These are phyloP conservation scores for Metschnikowia drakensbergensis DNA, from an alignment of 805 yeast genomes.

Conservation along the genomic window DNA sequence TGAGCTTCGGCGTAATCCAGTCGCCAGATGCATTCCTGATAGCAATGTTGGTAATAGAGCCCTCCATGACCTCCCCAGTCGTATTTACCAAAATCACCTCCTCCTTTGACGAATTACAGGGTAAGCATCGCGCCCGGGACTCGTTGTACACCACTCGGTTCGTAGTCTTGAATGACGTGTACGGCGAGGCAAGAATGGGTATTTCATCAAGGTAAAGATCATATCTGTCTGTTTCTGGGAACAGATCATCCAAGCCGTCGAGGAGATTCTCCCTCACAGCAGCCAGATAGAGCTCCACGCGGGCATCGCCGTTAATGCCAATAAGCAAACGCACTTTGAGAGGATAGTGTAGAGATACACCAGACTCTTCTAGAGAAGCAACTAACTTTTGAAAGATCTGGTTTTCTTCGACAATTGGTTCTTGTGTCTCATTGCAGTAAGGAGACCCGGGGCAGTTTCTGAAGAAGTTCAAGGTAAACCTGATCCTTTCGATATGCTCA, in stretches of 20 bases:
- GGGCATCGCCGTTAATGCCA: slow-evolving; percentile 26
- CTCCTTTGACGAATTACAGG: slow-evolving; percentile 49
- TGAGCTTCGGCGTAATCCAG: slow-evolving; percentile 82
- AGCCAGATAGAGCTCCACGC: slow-evolving; percentile 32
- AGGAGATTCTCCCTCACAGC: slow-evolving; percentile 25
- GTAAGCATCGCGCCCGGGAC: slow-evolving; percentile 52
- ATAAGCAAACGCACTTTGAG: slow-evolving; percentile 34
- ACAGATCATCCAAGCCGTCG: slow-evolving; percentile 23
- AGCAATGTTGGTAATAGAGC: slow-evolving; percentile 80
- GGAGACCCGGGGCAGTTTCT: slow-evolving; percentile 8
- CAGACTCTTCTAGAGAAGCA: slow-evolving; percentile 25
- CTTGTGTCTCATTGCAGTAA: not conserved
- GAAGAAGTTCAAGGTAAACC: slow-evolving; percentile 53
- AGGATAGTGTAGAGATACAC: slow-evolving; percentile 22
- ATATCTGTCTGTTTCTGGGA: slow-evolving; percentile 36
- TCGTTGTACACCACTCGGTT: slow-evolving; percentile 56
- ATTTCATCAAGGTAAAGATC: slow-evolving; percentile 58
- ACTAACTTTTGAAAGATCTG: slow-evolving; percentile 35
- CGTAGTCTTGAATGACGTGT: slow-evolving; percentile 87
- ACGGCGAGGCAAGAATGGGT: slow-evolving; percentile 57
- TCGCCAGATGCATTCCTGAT: slow-evolving; percentile 41
- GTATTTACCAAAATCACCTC: slow-evolving; percentile 62
- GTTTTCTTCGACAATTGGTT: slow-evolving; percentile 24
- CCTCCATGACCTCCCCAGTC: slow-evolving; percentile 64
- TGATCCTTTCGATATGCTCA: slow-evolving; percentile 60